Conservation (phyloP, 176 grass and related monocot genomes). For the Zoysia pacifica region DNA sequence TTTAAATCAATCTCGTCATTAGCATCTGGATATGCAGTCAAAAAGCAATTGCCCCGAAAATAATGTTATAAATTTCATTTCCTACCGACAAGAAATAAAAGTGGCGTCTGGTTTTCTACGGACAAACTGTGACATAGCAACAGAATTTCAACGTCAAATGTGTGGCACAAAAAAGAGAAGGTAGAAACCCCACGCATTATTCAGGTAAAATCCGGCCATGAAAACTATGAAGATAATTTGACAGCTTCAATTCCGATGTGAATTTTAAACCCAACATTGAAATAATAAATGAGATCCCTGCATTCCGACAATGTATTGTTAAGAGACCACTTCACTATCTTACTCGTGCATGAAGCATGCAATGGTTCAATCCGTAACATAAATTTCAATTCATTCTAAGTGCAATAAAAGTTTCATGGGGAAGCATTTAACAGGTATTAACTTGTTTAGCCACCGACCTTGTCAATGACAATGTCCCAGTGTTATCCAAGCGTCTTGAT, state of each 20-base stretch:
- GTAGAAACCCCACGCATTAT: not conserved
- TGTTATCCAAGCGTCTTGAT: not conserved
- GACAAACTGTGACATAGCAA: too few species aligned
- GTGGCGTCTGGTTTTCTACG: not conserved
- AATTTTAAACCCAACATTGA: not conserved
- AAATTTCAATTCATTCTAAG: not conserved
- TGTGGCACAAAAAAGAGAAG: not conserved
- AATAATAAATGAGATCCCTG: not conserved
- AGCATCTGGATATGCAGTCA: too few species aligned
- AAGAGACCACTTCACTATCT: not conserved
- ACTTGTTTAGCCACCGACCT: not conserved
- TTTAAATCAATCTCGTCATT: too few species aligned
- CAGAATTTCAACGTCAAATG: not conserved
- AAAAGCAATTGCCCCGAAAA: not conserved
- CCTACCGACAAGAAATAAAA: not conserved
- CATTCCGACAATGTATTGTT: not conserved
- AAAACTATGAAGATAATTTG: not conserved
- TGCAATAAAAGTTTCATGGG: constrained; percentile 1
- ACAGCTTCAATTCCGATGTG: not conserved
- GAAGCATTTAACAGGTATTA: not conserved
- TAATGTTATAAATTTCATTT: not conserved
- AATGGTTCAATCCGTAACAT: not conserved
- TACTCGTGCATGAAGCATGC: not conserved
- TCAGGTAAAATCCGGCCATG: not conserved
- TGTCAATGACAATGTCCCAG: not conserved